These are phyloP conservation scores for Cerioporus squamosus DNA, from an alignment of 1,284 basidiomycete genomes.

Conservation along the genomic window DNA sequence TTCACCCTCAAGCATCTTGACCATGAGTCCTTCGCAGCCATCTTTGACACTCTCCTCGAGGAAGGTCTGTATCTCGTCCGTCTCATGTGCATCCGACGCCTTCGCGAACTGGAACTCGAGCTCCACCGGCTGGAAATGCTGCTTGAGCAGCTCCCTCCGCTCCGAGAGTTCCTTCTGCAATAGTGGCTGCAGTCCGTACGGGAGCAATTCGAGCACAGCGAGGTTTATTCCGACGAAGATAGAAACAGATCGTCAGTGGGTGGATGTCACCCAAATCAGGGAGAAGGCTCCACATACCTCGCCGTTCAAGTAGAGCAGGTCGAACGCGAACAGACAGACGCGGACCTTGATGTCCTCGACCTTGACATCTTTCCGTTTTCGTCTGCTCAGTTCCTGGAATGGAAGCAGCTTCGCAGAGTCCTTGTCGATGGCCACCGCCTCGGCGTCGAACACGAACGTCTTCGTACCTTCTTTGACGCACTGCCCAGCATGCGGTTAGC, in stretches of 20 bases:
- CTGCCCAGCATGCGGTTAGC: conserved; percentile 45
- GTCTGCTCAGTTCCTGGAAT: conserved; percentile 95
- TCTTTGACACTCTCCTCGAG: conserved; percentile 97
- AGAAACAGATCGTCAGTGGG: conserved; percentile 1
- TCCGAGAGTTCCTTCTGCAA: conserved; percentile 71
- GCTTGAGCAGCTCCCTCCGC: conserved; percentile 76
- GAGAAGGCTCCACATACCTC: conserved; percentile 59
- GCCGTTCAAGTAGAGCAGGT: conserved; percentile 93
- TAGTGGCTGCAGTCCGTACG: conserved; percentile 55
- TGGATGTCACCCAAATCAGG: neutral
- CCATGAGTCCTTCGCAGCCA: conserved; percentile 99
- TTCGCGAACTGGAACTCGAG: conserved; percentile 95
- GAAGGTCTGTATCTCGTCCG: conserved; percentile 95
- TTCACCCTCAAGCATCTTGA: conserved; percentile 95
- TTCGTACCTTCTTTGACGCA: conserved; percentile 82
- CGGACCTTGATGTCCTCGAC: conserved; percentile 95
- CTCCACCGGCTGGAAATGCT: conserved; percentile 84
- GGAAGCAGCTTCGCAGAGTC: conserved; percentile 86
- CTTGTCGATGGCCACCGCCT: conserved; percentile 95
- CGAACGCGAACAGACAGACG: conserved; percentile 96
- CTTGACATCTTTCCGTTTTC: conserved; percentile 98
- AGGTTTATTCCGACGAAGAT: neutral
- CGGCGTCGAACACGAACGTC: conserved; percentile 94
- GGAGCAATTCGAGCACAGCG: neutral
- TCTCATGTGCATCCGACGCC: conserved; percentile 86